phyloP scores from a whole-genome alignment of 2,329 filamentous ascomycete species.

The Fulvia fulva region DNA sequence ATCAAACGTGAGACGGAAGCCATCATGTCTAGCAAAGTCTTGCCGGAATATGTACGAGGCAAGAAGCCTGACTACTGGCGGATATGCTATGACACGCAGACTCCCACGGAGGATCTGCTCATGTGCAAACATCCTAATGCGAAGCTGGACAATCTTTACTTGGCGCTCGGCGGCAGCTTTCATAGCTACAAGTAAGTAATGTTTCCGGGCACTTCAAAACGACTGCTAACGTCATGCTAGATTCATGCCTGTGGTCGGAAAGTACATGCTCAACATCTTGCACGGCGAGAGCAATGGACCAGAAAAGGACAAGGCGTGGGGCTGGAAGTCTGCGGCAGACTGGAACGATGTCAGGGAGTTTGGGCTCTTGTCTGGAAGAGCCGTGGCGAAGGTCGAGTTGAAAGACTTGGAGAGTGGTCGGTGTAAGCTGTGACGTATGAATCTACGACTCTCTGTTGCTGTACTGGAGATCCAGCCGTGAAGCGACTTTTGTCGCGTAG shows the following conservation, averaged over 20 bases:
- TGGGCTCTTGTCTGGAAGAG: constrained; percentile 16
- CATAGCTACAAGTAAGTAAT: constrained; percentile 42
- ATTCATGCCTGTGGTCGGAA: constrained; percentile 58
- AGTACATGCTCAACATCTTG: constrained; percentile 51
- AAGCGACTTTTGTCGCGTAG: not conserved
- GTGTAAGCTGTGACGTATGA: constrained; percentile 1
- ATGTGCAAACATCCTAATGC: constrained; percentile 52
- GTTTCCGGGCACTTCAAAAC: not conserved
- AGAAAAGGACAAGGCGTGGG: constrained; percentile 33
- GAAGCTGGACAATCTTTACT: constrained; percentile 50
- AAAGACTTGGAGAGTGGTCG: constrained; percentile 8
- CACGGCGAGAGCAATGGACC: constrained; percentile 34
- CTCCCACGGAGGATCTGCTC: constrained; percentile 60
- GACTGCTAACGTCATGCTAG: constrained; percentile 41
- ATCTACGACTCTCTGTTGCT: no score
- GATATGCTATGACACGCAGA: constrained; percentile 58
- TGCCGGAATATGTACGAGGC: constrained; percentile 33
- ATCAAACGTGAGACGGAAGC: constrained; percentile 18
- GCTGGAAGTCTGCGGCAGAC: constrained; percentile 15
- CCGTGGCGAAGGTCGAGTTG: constrained; percentile 16
- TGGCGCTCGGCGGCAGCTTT: constrained; percentile 61
- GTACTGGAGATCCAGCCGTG: no score
- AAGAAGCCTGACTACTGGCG: constrained; percentile 41
- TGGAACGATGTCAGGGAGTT: constrained; percentile 20
- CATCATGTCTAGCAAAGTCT: constrained; percentile 20